Conservation (phyloP, 306 rosid genomes). For the Canavalia gladiata region DNA sequence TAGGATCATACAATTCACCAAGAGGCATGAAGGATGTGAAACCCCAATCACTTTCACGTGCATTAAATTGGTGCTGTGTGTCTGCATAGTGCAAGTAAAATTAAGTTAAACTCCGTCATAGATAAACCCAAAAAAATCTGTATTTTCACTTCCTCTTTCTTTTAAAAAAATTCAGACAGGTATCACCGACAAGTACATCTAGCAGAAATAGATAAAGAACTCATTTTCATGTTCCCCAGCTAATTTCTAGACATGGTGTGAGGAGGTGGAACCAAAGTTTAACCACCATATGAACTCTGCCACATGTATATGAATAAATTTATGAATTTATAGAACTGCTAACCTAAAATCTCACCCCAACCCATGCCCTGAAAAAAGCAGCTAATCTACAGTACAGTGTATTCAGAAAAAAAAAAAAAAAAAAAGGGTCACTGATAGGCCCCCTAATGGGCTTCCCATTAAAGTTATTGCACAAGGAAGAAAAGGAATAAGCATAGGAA, state of each 20-base stretch:
- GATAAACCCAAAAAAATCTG: slow-evolving; percentile 1
- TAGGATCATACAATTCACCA: slow-evolving; percentile 78
- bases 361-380: not conserved
- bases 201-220: slow-evolving; percentile 19
- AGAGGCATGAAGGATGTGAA: slow-evolving; percentile 89
- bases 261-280: not conserved
- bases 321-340: slow-evolving; percentile 24
- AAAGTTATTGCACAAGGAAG: too few relatives aligned
- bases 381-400: not conserved
- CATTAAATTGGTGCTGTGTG: slow-evolving; percentile 86
- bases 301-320: not conserved
- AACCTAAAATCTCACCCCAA: not conserved
- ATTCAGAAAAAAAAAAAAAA: too few relatives aligned
- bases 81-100: slow-evolving; percentile 60
- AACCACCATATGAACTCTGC: not conserved
- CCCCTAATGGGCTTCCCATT: too few relatives aligned
- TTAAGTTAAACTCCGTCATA: slow-evolving; percentile 35
- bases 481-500: too few relatives aligned
- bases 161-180: not conserved
- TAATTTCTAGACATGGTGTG: slow-evolving; percentile 7
- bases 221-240: slow-evolving; percentile 30
- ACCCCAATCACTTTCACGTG: slow-evolving; percentile 93
- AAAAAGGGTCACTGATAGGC: too few relatives aligned
- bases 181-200: slow-evolving; percentile 19
- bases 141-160: slow-evolving; percentile 3